Percentiles rank a stretch among this genome's conserved stretches.
Evolutionary conservation across 768 basidiomycete species (phyloP).

Genomic region (Boletus reticulatus): DNA sequence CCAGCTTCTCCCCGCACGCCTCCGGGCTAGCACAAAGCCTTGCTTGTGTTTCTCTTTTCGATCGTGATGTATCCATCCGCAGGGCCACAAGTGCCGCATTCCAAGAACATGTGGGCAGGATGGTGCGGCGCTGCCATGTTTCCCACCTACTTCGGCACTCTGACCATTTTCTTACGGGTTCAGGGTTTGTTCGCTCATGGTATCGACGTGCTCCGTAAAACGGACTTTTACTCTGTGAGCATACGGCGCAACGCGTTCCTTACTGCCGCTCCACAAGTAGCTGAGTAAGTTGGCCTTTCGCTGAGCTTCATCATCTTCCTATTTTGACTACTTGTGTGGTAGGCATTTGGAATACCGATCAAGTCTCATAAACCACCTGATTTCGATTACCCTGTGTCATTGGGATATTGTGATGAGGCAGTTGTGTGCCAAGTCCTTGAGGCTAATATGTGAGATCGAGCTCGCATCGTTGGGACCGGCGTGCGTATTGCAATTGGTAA

Average conservation of each 20-base stretch:
- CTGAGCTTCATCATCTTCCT: not conserved
- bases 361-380: slow-evolving; percentile 67
- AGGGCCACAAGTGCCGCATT: slow-evolving; percentile 96
- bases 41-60: slow-evolving; percentile 80
- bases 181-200: slow-evolving; percentile 92
- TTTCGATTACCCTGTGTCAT: slow-evolving; percentile 75
- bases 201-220: slow-evolving; percentile 87
- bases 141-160: slow-evolving; percentile 2
- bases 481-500: slow-evolving; percentile 52
- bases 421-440: slow-evolving; percentile 73
- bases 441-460: slow-evolving; percentile 63
- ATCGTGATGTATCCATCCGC: slow-evolving; percentile 92
- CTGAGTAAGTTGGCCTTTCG: slow-evolving; percentile 57
- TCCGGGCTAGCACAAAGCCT: slow-evolving; percentile 64
- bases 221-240: slow-evolving; percentile 94
- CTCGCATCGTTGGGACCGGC: slow-evolving; percentile 49
- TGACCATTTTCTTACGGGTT: slow-evolving; percentile 20
- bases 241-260: slow-evolving; percentile 81
- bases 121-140: slow-evolving; percentile 49
- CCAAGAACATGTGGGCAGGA: slow-evolving; percentile 94
- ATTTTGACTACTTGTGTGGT: slow-evolving; percentile 8
- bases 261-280: slow-evolving; percentile 82
- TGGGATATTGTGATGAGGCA: slow-evolving; percentile 86
- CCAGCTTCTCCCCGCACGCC: slow-evolving; percentile 59
- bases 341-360: slow-evolving; percentile 80